phyloP scores from a whole-genome alignment of 106 monocot species.

The Apostasia ramifera region DNA sequence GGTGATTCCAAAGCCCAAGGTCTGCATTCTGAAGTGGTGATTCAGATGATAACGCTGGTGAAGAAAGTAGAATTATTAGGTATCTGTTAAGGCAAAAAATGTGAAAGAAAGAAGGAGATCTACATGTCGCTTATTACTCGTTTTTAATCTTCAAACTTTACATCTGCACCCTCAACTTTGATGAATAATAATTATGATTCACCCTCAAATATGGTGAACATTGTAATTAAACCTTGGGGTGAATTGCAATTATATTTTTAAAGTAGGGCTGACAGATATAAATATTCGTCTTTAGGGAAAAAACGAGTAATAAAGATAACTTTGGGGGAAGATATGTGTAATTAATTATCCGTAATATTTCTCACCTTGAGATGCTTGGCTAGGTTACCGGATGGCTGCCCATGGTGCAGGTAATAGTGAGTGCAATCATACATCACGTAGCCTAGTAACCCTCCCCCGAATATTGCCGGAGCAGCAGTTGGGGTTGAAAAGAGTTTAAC shows the following conservation, averaged over 20 bases:
- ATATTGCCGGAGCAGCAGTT: conserved; percentile 50
- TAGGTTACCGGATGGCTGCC: conserved; percentile 50
- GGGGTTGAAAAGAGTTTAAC: conserved; percentile 46
- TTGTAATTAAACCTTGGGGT: no score
- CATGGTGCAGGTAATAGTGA: conserved; percentile 88
- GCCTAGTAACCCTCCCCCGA: conserved; percentile 75
- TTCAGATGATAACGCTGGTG: conserved; percentile 81
- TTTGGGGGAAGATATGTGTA: not conserved
- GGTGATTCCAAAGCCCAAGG: conserved; percentile 85
- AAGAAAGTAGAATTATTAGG: conserved; percentile 1
- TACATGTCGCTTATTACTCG: not conserved
- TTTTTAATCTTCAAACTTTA: not conserved
- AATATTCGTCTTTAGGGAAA: not conserved
- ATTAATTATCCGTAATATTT: no score
- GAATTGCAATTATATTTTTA: not conserved
- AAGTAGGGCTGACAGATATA: not conserved
- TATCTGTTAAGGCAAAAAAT: no score
- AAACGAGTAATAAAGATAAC: not conserved
- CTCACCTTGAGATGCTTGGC: conserved; percentile 65
- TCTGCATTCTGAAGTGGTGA: conserved; percentile 85
- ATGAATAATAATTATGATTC: no score
- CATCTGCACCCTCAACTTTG: not conserved
- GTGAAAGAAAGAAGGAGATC: not conserved
- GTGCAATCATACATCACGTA: conserved; percentile 94
- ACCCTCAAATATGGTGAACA: no score